Conservation (phyloP, 2,329 filamentous ascomycete species). For the Botrytis pseudocinerea region DNA sequence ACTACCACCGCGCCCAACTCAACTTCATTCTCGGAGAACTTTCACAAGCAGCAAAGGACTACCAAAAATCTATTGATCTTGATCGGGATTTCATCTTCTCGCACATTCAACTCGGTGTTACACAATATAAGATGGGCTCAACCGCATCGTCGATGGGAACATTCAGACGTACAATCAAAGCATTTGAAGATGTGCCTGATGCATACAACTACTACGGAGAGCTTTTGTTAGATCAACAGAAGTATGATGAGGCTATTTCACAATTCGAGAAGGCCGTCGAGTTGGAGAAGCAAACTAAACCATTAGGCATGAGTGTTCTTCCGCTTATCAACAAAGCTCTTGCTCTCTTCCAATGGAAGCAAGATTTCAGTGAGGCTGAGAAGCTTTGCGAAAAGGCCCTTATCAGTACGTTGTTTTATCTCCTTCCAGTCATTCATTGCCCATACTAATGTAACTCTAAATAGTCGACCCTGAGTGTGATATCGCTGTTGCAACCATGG, state of each 20-base stretch:
- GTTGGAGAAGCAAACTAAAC: slow-evolving; percentile 94
- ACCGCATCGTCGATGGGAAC: slow-evolving; percentile 98
- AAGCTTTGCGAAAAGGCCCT: slow-evolving; percentile 96
- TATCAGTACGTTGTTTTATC: slow-evolving; percentile 70
- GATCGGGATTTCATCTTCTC: slow-evolving; percentile 98
- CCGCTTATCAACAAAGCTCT: slow-evolving; percentile 98
- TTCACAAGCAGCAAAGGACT: slow-evolving; percentile 91
- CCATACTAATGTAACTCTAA: slow-evolving; percentile 24
- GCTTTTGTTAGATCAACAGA: slow-evolving; percentile 92
- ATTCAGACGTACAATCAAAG: slow-evolving; percentile 96
- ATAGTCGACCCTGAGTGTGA: slow-evolving; percentile 97
- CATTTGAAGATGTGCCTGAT: slow-evolving; percentile 93
- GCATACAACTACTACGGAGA: slow-evolving; percentile 99
- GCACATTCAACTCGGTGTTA: slow-evolving; percentile 97
- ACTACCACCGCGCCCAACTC: slow-evolving; percentile 97
- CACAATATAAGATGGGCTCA: slow-evolving; percentile 99
- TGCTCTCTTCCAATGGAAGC: slow-evolving; percentile 96
- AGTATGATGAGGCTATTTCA: slow-evolving; percentile 91
- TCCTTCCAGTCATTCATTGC: neutral
- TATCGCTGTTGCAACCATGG: slow-evolving; percentile 98
- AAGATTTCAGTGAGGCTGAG: slow-evolving; percentile 92
- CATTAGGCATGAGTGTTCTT: slow-evolving; percentile 94
- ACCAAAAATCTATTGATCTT: slow-evolving; percentile 98
- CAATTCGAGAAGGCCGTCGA: slow-evolving; percentile 99
- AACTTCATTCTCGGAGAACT: slow-evolving; percentile 98